Evolutionary conservation across 169 alveolate species (phyloP).

Genomic region (Perkinsus marinus): DNA sequence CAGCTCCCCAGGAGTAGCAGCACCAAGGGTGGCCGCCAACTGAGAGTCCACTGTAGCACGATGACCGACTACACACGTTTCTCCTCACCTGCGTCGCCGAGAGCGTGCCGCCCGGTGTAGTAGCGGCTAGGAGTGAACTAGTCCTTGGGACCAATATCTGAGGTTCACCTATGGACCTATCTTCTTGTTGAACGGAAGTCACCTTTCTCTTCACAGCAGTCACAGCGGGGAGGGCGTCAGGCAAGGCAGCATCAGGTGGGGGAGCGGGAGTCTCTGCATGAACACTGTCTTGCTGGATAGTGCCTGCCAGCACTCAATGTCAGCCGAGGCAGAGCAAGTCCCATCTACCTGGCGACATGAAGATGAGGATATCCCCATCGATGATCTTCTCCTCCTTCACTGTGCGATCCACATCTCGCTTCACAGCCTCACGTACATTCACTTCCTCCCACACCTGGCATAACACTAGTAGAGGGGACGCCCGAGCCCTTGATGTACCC

Average conservation of each 20-base stretch:
- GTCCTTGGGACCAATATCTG: neutral
- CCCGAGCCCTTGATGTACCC: no score
- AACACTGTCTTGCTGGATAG: neutral
- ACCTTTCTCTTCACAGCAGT: neutral
- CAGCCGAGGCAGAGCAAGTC: no score
- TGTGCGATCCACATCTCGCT: neutral
- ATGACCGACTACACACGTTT: no score
- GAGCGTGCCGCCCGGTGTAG: neutral
- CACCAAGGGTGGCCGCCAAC: neutral
- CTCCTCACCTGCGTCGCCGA: neutral
- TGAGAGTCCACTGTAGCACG: no score
- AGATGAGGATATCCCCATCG: neutral
- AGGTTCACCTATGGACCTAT: neutral
- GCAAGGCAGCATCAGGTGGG: neutral
- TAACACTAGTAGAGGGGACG: no score
- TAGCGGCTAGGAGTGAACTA: neutral
- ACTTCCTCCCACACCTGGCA: neutral
- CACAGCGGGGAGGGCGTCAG: neutral
- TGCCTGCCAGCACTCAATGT: neutral
- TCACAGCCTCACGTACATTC: neutral
- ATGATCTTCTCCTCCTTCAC: neutral
- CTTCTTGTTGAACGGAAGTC: neutral
- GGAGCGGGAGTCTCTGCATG: neutral
- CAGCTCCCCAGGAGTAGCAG: neutral
- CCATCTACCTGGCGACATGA: neutral